Percentiles rank a stretch among this genome's conserved stretches.
phyloP scores from a whole-genome alignment of 2,329 filamentous ascomycete genomes.

The Penicillium janthinellum region DNA sequence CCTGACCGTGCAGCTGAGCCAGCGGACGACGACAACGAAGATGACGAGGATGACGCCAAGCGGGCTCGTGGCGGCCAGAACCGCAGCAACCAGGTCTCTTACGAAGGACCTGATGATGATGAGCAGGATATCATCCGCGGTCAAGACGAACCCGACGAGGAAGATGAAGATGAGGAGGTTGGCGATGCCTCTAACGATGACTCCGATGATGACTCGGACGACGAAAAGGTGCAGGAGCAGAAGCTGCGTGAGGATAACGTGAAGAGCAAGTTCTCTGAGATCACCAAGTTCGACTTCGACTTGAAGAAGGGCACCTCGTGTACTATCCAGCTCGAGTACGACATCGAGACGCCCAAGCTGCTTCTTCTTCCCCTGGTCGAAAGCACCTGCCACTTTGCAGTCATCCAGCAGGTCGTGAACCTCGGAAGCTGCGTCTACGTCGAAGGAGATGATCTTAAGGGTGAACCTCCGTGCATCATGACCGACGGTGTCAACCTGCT shows the following conservation, averaged over 20 bases:
- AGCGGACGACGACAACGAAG: slow-evolving; percentile 71
- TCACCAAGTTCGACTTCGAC: slow-evolving; percentile 80
- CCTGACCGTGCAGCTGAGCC: slow-evolving; percentile 59
- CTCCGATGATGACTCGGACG: slow-evolving; percentile 47
- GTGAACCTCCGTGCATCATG: slow-evolving; percentile 59
- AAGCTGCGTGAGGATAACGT: slow-evolving; percentile 65
- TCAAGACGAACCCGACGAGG: slow-evolving; percentile 60
- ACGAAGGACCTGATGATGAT: slow-evolving; percentile 89
- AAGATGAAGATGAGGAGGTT: slow-evolving; percentile 53
- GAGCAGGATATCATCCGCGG: slow-evolving; percentile 76
- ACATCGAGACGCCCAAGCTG: slow-evolving; percentile 78
- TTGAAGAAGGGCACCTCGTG: slow-evolving; percentile 72
- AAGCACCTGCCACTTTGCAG: slow-evolving; percentile 71
- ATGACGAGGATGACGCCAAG: slow-evolving; percentile 72
- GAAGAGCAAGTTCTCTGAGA: slow-evolving; percentile 63
- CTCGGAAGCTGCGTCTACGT: slow-evolving; percentile 72
- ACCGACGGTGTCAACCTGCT: slow-evolving; percentile 84
- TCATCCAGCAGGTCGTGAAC: slow-evolving; percentile 83
- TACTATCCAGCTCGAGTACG: slow-evolving; percentile 80
- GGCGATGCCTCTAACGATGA: slow-evolving; percentile 27
- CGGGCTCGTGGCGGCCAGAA: slow-evolving; percentile 66
- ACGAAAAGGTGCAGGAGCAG: slow-evolving; percentile 42
- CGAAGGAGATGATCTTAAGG: slow-evolving; percentile 59
- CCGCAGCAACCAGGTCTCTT: slow-evolving; percentile 78
- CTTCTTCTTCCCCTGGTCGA: slow-evolving; percentile 92